Evolutionary conservation across 306 rosid species (phyloP), one percentile per base, ranked within the genome.

Genomic region (Medicago lupulina): DNA sequence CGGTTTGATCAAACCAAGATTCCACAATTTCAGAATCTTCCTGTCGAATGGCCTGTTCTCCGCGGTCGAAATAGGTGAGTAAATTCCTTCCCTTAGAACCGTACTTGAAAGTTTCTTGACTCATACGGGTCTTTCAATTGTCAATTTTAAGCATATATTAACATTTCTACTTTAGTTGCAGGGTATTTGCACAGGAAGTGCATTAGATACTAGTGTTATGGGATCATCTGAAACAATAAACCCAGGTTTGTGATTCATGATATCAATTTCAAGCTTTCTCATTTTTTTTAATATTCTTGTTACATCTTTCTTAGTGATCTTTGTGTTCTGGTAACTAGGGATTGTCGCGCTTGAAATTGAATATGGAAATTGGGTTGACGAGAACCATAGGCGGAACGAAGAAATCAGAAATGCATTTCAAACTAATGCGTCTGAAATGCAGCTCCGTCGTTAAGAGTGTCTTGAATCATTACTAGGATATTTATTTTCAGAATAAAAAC

Each of bases 291-390:
- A 41, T 72, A n/a, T n/a, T n/a, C n/a, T n/a, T n/a, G n/a, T n/a
- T n/a, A n/a, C n/a, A n/a, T n/a, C n/a, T 67, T 76, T 55, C 60
- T 21, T 44, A 70, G 62, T 12, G 67, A 31, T 41, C 54, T 70
- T 54, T 49, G 54, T 57, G 66, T 71, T 57, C 4, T 54, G 13
- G 74, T 74, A 46, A 74, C 57, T 86, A 94, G 98, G 89, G 74
- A 86, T 92, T 60, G 80, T 87, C 8, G 79, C 85, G 11, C 92
- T 96, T 81, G 99, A 96, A 86, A 83, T 87, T 68, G 91, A 96
- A 74, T 96, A 92, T 40, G 88, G 82, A 50, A 86, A 87, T 40
- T 96, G 99, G 99, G 92, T 96, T 46, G 90, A 89, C 49, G 96
- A 88, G 88, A 97, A 88, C 46, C 77, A 89, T 13, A 87, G 89